phyloP scores from a whole-genome alignment of 176 grass and related monocot species.

The Zea mays region DNA sequence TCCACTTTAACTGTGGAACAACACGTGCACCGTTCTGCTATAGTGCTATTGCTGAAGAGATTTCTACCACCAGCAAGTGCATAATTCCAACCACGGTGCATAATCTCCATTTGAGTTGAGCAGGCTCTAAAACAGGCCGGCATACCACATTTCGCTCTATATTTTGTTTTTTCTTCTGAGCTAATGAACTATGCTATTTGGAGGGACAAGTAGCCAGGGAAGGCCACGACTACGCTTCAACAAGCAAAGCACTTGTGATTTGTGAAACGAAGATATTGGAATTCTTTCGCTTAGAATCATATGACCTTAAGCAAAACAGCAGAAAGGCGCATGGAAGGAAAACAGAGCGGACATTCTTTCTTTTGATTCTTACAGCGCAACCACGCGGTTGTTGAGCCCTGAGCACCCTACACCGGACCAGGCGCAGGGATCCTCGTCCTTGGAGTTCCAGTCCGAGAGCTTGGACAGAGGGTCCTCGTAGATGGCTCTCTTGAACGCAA shows the following conservation, averaged over 20 bases:
- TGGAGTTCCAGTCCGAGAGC: slow-evolving; percentile 77
- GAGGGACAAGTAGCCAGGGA: background rate
- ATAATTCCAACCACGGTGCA: background rate
- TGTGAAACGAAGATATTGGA: background rate
- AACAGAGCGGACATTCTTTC: background rate
- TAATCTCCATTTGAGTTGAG: background rate
- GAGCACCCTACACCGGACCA: slow-evolving; percentile 75
- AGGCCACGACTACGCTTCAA: background rate
- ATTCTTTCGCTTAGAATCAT: background rate
- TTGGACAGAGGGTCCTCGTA: slow-evolving; percentile 63
- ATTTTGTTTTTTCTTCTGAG: background rate
- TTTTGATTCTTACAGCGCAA: slow-evolving; percentile 59
- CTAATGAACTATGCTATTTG: background rate
- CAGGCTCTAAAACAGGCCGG: slow-evolving; percentile 1
- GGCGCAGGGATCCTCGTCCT: slow-evolving; percentile 51
- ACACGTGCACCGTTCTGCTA: slow-evolving; percentile 32
- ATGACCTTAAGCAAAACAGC: background rate
- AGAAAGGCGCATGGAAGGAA: background rate
- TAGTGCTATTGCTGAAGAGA: slow-evolving; percentile 26
- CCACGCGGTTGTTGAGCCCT: slow-evolving; percentile 48
- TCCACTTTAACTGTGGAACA: slow-evolving; percentile 20
- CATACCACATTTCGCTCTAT: background rate
- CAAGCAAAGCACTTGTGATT: background rate
- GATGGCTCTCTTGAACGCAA: slow-evolving; percentile 69
- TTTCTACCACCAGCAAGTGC: background rate